These are phyloP conservation scores for Tetradesmus obliquus DNA, from an alignment of 139 green algal genomes.

Conservation along the genomic window DNA sequence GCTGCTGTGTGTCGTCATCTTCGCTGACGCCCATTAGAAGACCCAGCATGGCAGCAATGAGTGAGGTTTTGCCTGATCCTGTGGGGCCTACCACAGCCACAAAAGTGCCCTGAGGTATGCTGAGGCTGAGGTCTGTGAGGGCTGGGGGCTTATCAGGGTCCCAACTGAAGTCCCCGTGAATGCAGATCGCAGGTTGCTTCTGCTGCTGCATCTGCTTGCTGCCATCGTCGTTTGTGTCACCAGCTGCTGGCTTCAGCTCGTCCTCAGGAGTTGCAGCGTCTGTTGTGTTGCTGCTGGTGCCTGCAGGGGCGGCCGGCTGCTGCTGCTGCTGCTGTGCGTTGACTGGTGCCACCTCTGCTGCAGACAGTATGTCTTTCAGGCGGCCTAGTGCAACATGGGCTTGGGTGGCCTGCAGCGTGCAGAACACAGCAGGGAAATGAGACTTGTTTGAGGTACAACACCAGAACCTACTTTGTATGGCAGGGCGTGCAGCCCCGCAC, in stretches of 20 bases:
- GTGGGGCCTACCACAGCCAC: slow-evolving; percentile 75
- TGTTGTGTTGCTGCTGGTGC: slow-evolving; percentile 7
- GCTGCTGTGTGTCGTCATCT: neutral
- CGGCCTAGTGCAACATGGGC: slow-evolving; percentile 64
- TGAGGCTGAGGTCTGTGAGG: slow-evolving; percentile 62
- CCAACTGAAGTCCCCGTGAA: slow-evolving; percentile 76
- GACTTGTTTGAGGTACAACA: no score
- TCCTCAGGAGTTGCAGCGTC: neutral
- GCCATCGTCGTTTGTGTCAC: neutral
- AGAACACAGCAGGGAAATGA: neutral
- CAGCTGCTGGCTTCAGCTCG: neutral
- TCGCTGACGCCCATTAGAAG: slow-evolving; percentile 64
- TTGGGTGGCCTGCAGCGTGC: slow-evolving; percentile 45
- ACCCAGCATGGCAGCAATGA: slow-evolving; percentile 75
- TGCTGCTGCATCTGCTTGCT: neutral
- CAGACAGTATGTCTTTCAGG: slow-evolving; percentile 64
- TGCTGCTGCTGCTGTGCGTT: slow-evolving; percentile 34
- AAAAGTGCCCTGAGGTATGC: slow-evolving; percentile 52
- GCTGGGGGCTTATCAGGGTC: slow-evolving; percentile 43
- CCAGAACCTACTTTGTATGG: neutral
- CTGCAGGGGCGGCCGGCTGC: neutral
- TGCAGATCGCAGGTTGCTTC: slow-evolving; percentile 40
- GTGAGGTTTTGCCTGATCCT: slow-evolving; percentile 73
- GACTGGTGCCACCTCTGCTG: slow-evolving; percentile 16
- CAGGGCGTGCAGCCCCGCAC: no score